Evolutionary conservation across 2,329 filamentous ascomycete genomes (phyloP), one percentile per base, ranked within the genome.

Genomic region (Thermoascus crustaceus): DNA sequence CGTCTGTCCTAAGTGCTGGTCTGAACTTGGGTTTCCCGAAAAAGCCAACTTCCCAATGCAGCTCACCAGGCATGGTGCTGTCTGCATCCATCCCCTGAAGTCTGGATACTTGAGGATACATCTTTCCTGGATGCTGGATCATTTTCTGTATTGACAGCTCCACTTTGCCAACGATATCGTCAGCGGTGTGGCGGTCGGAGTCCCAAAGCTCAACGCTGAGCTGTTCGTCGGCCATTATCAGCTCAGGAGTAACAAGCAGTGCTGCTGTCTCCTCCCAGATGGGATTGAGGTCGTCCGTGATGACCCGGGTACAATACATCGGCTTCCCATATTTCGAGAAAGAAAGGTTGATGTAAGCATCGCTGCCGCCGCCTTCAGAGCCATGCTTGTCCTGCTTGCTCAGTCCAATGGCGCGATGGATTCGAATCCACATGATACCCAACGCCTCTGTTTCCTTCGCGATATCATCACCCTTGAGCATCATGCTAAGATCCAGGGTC

Each of bases 271-370:
- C 91, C 52, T 91, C 84, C 69, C 93, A 96, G 4, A 94, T 72
- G 0, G 91, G 91, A 52, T 96, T 94, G 36, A 94, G 72, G 47
- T 95, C 83, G 53, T 96, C 89, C 34, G 89, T 86, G 44, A 96
- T 95, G 34, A 96, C 88, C 31, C 91, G 80, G 1, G 91, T 96
- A 61, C 88, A 95, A 62, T 94, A 96, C 76, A 94, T 93, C 2
- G 89, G 89, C 64, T 98, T 98, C 38, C 84, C 85, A 49, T 95
- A 96, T 60, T 96, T 95, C 52, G 85, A 93, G 68, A 93, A 96
- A 25, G 84, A 82, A 22, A 96, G 73, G 20, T 89, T 95, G 55
- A 96, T 93, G 59, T 96, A 96, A 0, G 89, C 87, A 49, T 98
- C 91, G 33, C 85, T 93, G 29, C 89, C 89, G 21, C 91, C 89